Conservation (phyloP, 768 basidiomycete genomes). For the Leccinum obscurum region DNA sequence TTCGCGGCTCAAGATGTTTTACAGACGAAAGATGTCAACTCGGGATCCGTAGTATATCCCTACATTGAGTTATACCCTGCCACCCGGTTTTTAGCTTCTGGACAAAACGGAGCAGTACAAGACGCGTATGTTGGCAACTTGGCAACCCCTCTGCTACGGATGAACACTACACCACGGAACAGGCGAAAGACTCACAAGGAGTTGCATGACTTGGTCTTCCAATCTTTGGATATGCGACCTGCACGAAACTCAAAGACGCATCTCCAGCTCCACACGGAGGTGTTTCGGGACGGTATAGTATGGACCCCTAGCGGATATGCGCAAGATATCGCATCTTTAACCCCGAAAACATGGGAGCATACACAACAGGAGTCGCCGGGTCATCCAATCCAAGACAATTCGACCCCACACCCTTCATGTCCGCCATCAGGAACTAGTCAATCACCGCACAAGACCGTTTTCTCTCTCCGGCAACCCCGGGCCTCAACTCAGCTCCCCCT, state of each 20-base stretch:
- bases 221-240: slow-evolving; percentile 9
- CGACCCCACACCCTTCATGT: slow-evolving; percentile 5
- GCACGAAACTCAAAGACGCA: slow-evolving; percentile 33
- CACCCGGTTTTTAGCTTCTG: not conserved
- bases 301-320: slow-evolving; percentile 31
- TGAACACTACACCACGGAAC: not conserved
- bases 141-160: not conserved
- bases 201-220: slow-evolving; percentile 15
- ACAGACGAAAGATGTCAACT: not conserved
- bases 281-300: slow-evolving; percentile 32
- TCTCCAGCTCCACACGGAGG: slow-evolving; percentile 33
- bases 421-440: slow-evolving; percentile 20
- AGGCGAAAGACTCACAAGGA: slow-evolving; percentile 26
- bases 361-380: slow-evolving; percentile 1
- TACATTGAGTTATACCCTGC: slow-evolving; percentile 26
- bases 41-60: slow-evolving; percentile 23
- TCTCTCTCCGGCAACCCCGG: slow-evolving; percentile 8
- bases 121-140: not conserved
- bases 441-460: slow-evolving; percentile 3
- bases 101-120: not conserved
- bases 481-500: slow-evolving; percentile 11
- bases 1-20: slow-evolving; percentile 4
- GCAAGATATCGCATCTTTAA: slow-evolving; percentile 16
- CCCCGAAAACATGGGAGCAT: not conserved
- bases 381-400: not conserved